Percentiles rank a stretch among this genome's conserved stretches.
Conservation (phyloP, 106 monocot species). For the Phalaenopsis aphrodite region DNA sequence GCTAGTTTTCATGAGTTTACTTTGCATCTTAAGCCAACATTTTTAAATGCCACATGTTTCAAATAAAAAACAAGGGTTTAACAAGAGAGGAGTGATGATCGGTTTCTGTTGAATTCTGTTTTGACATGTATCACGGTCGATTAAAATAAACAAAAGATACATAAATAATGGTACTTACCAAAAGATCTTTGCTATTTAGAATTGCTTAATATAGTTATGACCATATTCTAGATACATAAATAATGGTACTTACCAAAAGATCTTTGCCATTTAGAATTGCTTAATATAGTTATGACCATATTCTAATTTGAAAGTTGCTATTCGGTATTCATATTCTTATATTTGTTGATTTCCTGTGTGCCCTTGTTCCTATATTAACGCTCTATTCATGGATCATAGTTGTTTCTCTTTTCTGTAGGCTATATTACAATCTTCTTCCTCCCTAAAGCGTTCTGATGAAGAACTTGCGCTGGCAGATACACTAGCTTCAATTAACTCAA, state of each 20-base stretch:
- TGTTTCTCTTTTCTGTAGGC: slow-evolving; percentile 38
- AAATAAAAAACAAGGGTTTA: neutral
- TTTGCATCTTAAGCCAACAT: neutral
- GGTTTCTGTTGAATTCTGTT: neutral
- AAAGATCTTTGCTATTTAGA: neutral
- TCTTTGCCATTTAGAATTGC: neutral
- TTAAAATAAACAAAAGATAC: neutral
- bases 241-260: neutral
- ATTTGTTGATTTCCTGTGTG: neutral
- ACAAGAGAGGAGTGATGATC: neutral
- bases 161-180: neutral
- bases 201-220: neutral
- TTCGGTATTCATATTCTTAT: neutral
- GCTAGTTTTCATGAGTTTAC: neutral
- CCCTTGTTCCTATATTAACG: neutral
- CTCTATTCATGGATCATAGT: neutral
- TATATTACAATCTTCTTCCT: slow-evolving; percentile 60
- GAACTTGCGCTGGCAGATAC: slow-evolving; percentile 68
- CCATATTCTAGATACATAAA: neutral
- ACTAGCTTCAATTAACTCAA: slow-evolving; percentile 67
- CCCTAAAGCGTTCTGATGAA: slow-evolving; percentile 73
- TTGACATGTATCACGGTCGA: neutral
- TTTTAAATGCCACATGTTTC: neutral
- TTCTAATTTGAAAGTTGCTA: neutral
- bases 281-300: neutral